Percentiles rank a stretch among this genome's conserved stretches.
Conservation (phyloP, 31 red algal species). For the Porphyra umbilicalis region DNA sequence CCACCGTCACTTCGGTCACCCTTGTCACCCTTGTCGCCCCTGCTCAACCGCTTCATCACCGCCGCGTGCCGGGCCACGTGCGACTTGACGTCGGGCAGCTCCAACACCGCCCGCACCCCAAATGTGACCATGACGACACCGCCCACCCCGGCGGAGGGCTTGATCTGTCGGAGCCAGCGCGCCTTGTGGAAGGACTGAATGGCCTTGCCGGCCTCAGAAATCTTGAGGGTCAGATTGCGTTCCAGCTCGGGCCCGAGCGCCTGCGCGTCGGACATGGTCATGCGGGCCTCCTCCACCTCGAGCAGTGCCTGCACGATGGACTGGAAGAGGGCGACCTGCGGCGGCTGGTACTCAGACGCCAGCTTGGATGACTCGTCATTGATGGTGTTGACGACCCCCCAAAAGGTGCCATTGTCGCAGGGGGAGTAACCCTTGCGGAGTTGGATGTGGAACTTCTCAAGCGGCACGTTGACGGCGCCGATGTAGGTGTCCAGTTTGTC, state of each 20-base stretch:
- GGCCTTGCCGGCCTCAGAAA: background rate
- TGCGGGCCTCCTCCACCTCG: conserved; percentile 12
- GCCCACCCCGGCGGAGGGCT: background rate
- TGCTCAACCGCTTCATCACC: background rate
- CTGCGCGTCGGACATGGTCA: conserved; percentile 4
- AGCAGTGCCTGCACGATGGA: conserved; percentile 21
- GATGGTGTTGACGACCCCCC: conserved; percentile 37
- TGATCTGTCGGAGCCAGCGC: background rate
- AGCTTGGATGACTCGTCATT: conserved; percentile 20
- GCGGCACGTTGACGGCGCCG: conserved; percentile 28
- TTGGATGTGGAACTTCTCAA: conserved; percentile 19
- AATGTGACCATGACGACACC: background rate
- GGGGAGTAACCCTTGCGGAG: conserved; percentile 35
- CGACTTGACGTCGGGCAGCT: background rate
- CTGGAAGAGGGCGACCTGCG: conserved; percentile 25
- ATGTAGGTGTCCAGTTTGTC: conserved; percentile 17
- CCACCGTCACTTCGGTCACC: background rate
- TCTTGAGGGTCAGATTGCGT: conserved; percentile 12
- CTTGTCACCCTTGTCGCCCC: background rate
- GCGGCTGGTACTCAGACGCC: conserved; percentile 7
- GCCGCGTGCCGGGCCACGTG: background rate
- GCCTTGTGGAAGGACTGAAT: background rate
- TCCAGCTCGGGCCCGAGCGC: conserved; percentile 11
- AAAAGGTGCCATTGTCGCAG: conserved; percentile 31
- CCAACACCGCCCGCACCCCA: conserved; percentile 1